Conservation (phyloP, 2,329 filamentous ascomycete genomes). For the Knufia petricola region DNA sequence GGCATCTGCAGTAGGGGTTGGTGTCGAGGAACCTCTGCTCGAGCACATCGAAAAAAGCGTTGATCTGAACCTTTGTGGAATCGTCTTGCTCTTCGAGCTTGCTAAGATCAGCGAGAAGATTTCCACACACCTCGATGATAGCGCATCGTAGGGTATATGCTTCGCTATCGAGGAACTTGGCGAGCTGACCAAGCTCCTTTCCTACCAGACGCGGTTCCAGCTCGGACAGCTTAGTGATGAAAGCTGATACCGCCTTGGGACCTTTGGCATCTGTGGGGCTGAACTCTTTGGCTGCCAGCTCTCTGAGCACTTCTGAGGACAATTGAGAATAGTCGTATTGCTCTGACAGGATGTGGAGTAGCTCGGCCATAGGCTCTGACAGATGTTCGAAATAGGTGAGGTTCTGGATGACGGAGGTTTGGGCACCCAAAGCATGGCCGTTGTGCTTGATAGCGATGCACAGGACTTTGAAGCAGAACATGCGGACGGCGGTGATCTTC, state of each 20-base stretch:
- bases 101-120: conserved; percentile 82
- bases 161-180: conserved; percentile 92
- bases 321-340: conserved; percentile 97
- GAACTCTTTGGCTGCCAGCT: conserved; percentile 96
- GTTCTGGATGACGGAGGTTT: conserved; percentile 96
- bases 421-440: conserved; percentile 89
- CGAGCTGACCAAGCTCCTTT: conserved; percentile 91
- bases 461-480: conserved; percentile 95
- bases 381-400: conserved; percentile 97
- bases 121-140: conserved; percentile 93
- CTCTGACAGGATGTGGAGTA: conserved; percentile 87
- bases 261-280: conserved; percentile 92
- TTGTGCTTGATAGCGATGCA: conserved; percentile 97
- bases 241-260: conserved; percentile 90
- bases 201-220: conserved; percentile 84
- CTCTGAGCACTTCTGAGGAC: conserved; percentile 83
- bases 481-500: conserved; percentile 79
- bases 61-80: conserved; percentile 88
- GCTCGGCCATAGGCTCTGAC: conserved; percentile 98
- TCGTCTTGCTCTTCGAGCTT: conserved; percentile 85
- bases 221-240: conserved; percentile 87
- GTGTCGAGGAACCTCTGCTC: conserved; percentile 94
- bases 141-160: conserved; percentile 90
- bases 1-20: conserved; percentile 89
- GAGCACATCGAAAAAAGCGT: conserved; percentile 92